These are phyloP conservation scores for Mucor circinelloides DNA, from an alignment of 371 early-diverging fungal species.

Conservation along the genomic window DNA sequence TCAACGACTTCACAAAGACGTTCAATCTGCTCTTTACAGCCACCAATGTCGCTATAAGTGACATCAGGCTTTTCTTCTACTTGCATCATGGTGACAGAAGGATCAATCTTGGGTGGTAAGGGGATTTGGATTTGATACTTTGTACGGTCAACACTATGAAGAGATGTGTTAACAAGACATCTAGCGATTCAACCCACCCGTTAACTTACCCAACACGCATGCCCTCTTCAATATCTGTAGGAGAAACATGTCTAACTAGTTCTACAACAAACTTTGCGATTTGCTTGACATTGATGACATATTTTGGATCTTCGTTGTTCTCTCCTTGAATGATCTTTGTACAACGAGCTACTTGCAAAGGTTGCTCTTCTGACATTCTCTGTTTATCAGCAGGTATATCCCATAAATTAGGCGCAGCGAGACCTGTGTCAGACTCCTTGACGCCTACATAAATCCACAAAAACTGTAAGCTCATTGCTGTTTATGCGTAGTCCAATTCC, in stretches of 20 bases:
- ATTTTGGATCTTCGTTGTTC: constrained; percentile 85
- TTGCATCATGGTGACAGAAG: constrained; percentile 98
- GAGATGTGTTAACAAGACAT: background rate
- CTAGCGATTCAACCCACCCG: too few relatives aligned
- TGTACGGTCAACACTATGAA: constrained; percentile 91
- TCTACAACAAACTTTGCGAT: constrained; percentile 99
- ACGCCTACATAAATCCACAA: constrained; percentile 66
- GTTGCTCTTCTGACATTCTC: constrained; percentile 95
- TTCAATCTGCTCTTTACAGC: constrained; percentile 99
- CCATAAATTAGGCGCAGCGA: constrained; percentile 99
- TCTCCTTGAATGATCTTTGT: constrained; percentile 94
- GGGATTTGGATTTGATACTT: constrained; percentile 98
- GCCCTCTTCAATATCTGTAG: constrained; percentile 99
- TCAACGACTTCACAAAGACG: constrained; percentile 99
- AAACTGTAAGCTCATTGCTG: background rate
- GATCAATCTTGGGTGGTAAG: constrained; percentile 95
- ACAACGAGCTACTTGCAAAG: constrained; percentile 98
- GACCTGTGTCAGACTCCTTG: constrained; percentile 99
- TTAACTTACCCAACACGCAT: constrained; percentile 95
- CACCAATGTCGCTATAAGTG: constrained; percentile 99
- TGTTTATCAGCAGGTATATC: constrained; percentile 99
- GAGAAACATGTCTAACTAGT: constrained; percentile 94
- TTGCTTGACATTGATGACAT: constrained; percentile 98
- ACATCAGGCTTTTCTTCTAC: constrained; percentile 99
- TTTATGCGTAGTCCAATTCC: background rate